Evolutionary conservation across 225 moss, liverwort and hornwort species (phyloP), one percentile per base, ranked within the genome.

Genomic region (Antitrichia curtipendula): DNA sequence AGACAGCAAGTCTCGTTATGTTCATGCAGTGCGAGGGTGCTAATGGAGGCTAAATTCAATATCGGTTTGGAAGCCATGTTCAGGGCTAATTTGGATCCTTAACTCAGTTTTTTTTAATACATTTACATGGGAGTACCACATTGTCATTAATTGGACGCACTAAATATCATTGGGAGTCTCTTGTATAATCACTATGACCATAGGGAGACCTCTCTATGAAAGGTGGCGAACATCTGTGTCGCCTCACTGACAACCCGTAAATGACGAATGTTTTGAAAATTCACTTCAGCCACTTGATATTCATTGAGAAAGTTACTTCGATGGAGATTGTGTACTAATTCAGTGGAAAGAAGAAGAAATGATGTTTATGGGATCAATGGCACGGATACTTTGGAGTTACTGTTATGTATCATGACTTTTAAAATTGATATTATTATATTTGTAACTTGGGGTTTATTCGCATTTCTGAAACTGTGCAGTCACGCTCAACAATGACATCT

Each of bases 401-500:
- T 71, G 43, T 21, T 41, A 41, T 43, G 19, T 71, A 23, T 58
- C 43, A 24, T 34, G 71, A 41, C 45, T 71, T 6, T 25, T 8
- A 45, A 84, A 84, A 34, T 36, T 34, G 58, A 28, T 72, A 45
- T 72, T 25, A 45, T 24, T 59, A 34, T 72, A 18, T 63, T 57
- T 36, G 47, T 41, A 84, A 27, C 61, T 61, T 24, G 18, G 54
- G 57, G 66, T 86, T 28, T 21, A 54, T 71, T 71, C 49, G 27
- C 85, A 54, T 56, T 34, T 49, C 72, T 88, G 64, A 31, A 64
- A 52, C 43, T 84, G 85, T 76, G 91, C 90, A 91, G 91, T 86
- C 85, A 64, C 91, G 87, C 53, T 85, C 85, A n/a, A 87, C 89
- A 88, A 90, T 92, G 88, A 91, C 90, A 54, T 86, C 90, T 62